phyloP scores from a whole-genome alignment of 768 basidiomycete species.

The Hygrocybe punicea region DNA sequence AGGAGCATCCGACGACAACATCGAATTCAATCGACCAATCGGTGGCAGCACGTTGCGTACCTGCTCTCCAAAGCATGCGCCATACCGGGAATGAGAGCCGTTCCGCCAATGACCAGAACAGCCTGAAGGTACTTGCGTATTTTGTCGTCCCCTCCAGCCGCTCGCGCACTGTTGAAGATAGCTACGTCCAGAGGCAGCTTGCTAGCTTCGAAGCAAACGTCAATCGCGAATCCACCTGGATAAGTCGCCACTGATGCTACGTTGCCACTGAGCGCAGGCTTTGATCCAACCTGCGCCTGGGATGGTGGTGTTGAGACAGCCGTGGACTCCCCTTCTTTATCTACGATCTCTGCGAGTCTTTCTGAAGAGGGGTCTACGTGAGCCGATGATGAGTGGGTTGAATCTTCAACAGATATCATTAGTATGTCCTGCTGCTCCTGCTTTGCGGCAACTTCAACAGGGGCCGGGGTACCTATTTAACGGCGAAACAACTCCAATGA shows the following conservation, averaged over 20 bases:
- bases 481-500: background rate
- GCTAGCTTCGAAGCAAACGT: constrained; percentile 79
- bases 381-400: constrained; percentile 25
- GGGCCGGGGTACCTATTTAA: constrained; percentile 16
- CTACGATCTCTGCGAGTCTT: constrained; percentile 44
- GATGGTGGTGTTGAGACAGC: constrained; percentile 25
- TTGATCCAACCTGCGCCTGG: constrained; percentile 16
- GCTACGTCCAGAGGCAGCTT: constrained; percentile 91
- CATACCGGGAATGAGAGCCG: constrained; percentile 76
- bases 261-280: constrained; percentile 15
- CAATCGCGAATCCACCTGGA: constrained; percentile 56
- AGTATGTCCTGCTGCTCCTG: constrained; percentile 33
- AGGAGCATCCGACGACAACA: constrained; percentile 2
- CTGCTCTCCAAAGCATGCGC: constrained; percentile 85
- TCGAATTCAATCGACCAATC: constrained; percentile 4
- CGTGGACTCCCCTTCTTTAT: constrained; percentile 48
- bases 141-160: constrained; percentile 84
- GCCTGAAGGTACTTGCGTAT: constrained; percentile 86
- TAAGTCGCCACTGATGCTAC: constrained; percentile 22
- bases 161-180: constrained; percentile 87
- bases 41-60: constrained; percentile 36
- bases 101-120: constrained; percentile 84
- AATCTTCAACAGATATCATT: constrained; percentile 31
- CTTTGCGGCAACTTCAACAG: constrained; percentile 2
- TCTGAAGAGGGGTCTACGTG: constrained; percentile 27